Evolutionary conservation across 2,329 filamentous ascomycete genomes (phyloP), one percentile per base, ranked within the genome.

Genomic region (Penicillium sp.): DNA sequence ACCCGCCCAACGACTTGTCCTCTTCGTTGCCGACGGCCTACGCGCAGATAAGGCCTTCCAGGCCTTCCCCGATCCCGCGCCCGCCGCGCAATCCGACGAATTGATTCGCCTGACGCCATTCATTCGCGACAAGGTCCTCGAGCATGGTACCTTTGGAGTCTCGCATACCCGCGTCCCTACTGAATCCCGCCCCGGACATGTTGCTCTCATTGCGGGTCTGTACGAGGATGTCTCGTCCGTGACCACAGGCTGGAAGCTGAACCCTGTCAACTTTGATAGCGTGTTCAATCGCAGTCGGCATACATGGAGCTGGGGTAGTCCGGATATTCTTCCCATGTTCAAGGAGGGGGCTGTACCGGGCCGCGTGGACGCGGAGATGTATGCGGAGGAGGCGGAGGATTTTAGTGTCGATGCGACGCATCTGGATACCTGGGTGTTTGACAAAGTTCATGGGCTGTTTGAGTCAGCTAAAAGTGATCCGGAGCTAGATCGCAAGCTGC

Each of bases 231-330:
- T 99, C 1, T 97, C 94, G 31, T 89, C 94, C 2, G 94, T 99
- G 18, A 95, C 89, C 28, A 99, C 95, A 1, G 94, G 94, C 15
- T 99, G 94, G 94, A 97, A 99, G 75, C 77, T 96, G 63, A 99
- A 99, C 69, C 94, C 94, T 0, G 94, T 99, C 67, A 89, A 97
- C 69, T 99, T 99, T 67, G 94, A 99, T 76, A 97, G 93, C 66
- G 91, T 99, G 10, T 99, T 99, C 82, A 99, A 99, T 71, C 85
- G 90, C 57, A 97, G 93, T 69, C 81, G 87, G 42, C 95, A 99
- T 74, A 99, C 95, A 7, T 99, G 94, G 94, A 96, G 92, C 72
- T 99, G 94, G 94, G 94, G 94, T 2, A 96, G 92, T 67, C 94
- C 94, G 1, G 94, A 99, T 73, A 99, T 99, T 65, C 75, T 99